Percentiles rank a stretch among this genome's conserved stretches.
Conservation (phyloP, 2,329 filamentous ascomycete genomes). For the Fusarium dimerum region DNA sequence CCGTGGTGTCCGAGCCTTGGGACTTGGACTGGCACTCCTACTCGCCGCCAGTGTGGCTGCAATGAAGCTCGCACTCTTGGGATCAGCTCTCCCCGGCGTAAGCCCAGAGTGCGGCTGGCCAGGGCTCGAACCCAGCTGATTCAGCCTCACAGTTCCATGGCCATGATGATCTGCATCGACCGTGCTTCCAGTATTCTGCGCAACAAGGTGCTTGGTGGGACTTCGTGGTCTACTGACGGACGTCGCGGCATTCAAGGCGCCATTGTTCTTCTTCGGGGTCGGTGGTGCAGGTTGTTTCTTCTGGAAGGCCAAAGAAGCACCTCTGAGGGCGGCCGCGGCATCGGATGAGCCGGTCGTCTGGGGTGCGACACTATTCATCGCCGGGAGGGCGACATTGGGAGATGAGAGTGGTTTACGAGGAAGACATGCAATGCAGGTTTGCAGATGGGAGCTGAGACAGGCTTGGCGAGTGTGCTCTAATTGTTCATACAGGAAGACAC, state of each 20-base stretch:
- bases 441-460: background rate
- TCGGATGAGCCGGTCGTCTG: slow-evolving; percentile 34
- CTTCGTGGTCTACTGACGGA: slow-evolving; percentile 37
- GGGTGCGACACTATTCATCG: slow-evolving; percentile 37
- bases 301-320: slow-evolving; percentile 57
- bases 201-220: slow-evolving; percentile 29
- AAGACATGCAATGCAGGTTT: slow-evolving; percentile 15
- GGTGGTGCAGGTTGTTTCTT: slow-evolving; percentile 35
- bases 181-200: slow-evolving; percentile 42
- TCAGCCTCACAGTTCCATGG: slow-evolving; percentile 23
- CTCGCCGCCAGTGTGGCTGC: slow-evolving; percentile 61
- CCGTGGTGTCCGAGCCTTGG: slow-evolving; percentile 25
- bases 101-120: slow-evolving; percentile 19
- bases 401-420: slow-evolving; percentile 6
- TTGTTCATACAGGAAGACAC: background rate
- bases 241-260: slow-evolving; percentile 47
- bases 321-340: slow-evolving; percentile 51
- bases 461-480: background rate
- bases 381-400: slow-evolving; percentile 25
- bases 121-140: slow-evolving; percentile 26
- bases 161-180: slow-evolving; percentile 21
- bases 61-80: slow-evolving; percentile 56
- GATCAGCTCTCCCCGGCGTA: slow-evolving; percentile 30
- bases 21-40: slow-evolving; percentile 45
- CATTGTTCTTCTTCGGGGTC: slow-evolving; percentile 34